Evolutionary conservation across 2,329 filamentous ascomycete species (phyloP), one percentile per base, ranked within the genome.

Genomic region (Coniella vitis): DNA sequence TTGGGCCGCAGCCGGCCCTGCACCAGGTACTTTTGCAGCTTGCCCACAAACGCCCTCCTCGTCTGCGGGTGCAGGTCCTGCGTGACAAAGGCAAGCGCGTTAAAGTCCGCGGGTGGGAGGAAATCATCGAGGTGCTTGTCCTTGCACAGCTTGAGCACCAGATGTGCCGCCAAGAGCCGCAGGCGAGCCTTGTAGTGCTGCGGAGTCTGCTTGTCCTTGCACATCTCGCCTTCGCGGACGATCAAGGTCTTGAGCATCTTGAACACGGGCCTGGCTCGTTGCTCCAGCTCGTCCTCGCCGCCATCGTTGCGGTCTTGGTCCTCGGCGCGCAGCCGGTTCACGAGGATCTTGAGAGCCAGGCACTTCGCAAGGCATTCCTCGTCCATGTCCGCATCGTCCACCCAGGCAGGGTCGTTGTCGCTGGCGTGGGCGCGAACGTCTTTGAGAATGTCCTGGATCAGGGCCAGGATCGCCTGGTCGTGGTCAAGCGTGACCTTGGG

Each of bases 11-110:
- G 74, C 56, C 76, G 81, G 48, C 78, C 78, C 46, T 85, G 79
- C 9, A 86, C 86, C 4, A 97, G 78, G 60, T 95, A 91, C 67
- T 95, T 96, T 67, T 95, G 93, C 36, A 98, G 72, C 58, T 90
- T 90, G 59, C 83, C 81, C 46, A 93, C 76, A 59, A 98, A 97
- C 2, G 78, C 79, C 40, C 76, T 78, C 31, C 93, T 84, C 22
- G 97, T 89, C 55, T 84, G 76, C 2, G 79, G 69, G 43, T 86
- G 75, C 5, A 76, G 74, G 60, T 96, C 90, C 62, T 97, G 91
- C 2, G 86, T 81, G 12, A 95, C 78, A 53, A 87, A 77, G 0
- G 90, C 86, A 10, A 98, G 75, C 22, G 79, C 76, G 62, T 95
- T 88, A 68, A 97, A 98, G 60, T 86, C 83, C 4, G 71, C 63